These are phyloP conservation scores for Teunomyces pallodes DNA, from an alignment of 805 yeast species.

Conservation along the genomic window DNA sequence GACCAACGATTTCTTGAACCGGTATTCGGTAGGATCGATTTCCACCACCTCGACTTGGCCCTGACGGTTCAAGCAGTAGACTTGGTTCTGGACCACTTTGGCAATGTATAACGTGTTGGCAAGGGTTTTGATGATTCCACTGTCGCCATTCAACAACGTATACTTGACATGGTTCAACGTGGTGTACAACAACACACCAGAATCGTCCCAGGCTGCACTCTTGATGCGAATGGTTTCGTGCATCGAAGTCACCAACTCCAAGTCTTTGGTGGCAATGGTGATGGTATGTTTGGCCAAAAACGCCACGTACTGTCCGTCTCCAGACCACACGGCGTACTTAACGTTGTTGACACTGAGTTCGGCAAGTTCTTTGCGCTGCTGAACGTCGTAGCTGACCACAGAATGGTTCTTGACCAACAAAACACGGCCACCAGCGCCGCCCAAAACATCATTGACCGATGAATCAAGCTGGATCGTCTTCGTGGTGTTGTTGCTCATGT, in stretches of 20 bases:
- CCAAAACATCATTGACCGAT: constrained; percentile 66
- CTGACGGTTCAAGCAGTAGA: constrained; percentile 78
- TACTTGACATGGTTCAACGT: constrained; percentile 96
- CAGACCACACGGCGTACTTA: constrained; percentile 87
- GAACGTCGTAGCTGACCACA: constrained; percentile 86
- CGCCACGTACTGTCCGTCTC: constrained; percentile 84
- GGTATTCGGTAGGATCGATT: constrained; percentile 95
- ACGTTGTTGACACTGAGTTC: constrained; percentile 72
- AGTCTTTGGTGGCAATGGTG: constrained; percentile 76
- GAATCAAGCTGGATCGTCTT: constrained; percentile 72
- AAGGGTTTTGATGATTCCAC: constrained; percentile 89
- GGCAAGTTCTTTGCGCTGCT: constrained; percentile 77
- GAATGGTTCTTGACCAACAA: constrained; percentile 68
- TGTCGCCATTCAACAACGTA: constrained; percentile 89
- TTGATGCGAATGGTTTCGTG: constrained; percentile 97
- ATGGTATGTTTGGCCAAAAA: constrained; percentile 88
- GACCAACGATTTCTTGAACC: constrained; percentile 90
- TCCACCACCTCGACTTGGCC: constrained; percentile 77
- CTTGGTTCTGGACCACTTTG: constrained; percentile 64
- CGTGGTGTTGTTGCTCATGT: constrained; percentile 76
- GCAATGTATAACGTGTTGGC: constrained; percentile 84
- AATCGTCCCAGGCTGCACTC: constrained; percentile 96
- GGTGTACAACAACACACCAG: constrained; percentile 86
- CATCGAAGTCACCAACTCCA: constrained; percentile 76
- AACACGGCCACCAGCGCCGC: constrained; percentile 81